These are phyloP conservation scores for Botrytis deweyae DNA, from an alignment of 2,329 filamentous ascomycete genomes.

Conservation along the genomic window DNA sequence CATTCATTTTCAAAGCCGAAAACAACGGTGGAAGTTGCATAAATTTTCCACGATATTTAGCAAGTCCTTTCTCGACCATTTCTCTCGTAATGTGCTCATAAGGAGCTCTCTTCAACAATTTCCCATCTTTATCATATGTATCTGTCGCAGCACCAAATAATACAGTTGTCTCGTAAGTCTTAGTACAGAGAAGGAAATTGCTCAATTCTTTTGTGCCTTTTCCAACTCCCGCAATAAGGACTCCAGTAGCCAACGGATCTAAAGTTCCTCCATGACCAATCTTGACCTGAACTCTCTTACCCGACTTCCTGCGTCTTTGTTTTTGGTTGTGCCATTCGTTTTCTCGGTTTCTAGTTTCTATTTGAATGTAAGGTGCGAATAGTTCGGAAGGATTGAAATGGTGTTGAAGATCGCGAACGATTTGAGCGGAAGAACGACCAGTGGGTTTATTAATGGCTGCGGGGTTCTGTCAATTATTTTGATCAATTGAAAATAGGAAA, in stretches of 20 bases:
- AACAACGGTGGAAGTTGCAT: slow-evolving; percentile 91
- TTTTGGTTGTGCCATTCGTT: slow-evolving; percentile 59
- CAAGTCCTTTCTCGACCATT: slow-evolving; percentile 73
- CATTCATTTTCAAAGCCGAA: slow-evolving; percentile 88
- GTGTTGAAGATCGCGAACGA: slow-evolving; percentile 81
- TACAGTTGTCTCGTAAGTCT: slow-evolving; percentile 86
- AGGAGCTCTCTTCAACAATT: slow-evolving; percentile 70
- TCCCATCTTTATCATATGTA: slow-evolving; percentile 84
- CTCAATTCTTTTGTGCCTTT: slow-evolving; percentile 80
- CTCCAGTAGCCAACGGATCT: slow-evolving; percentile 89
- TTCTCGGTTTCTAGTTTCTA: slow-evolving; percentile 56
- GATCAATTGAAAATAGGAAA: neutral
- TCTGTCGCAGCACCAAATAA: slow-evolving; percentile 92
- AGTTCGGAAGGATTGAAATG: slow-evolving; percentile 78
- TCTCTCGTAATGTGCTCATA: slow-evolving; percentile 81
- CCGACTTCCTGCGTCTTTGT: slow-evolving; percentile 51
- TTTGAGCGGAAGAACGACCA: slow-evolving; percentile 83
- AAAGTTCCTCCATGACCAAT: slow-evolving; percentile 95
- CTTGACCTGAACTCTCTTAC: slow-evolving; percentile 72
- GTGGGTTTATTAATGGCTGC: slow-evolving; percentile 90
- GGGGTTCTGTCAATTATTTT: slow-evolving; percentile 21
- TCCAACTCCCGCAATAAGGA: slow-evolving; percentile 85
- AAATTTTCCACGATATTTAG: slow-evolving; percentile 75
- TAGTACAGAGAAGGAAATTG: slow-evolving; percentile 82
- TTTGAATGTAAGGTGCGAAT: slow-evolving; percentile 75